Conservation (phyloP, 306 rosid genomes). For the Carpinus fangiana region DNA sequence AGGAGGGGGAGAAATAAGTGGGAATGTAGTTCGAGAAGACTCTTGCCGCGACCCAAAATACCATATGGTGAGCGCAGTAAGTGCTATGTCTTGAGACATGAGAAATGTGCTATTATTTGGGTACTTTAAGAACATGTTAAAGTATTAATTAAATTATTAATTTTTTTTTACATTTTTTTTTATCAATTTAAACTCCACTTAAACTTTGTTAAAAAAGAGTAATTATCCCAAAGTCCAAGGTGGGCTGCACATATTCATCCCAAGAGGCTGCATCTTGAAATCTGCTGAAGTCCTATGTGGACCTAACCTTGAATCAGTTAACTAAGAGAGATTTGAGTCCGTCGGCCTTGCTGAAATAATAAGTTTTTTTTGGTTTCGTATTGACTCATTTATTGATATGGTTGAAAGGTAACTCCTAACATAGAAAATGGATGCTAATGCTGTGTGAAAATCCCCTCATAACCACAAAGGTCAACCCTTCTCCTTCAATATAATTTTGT, state of each 20-base stretch:
- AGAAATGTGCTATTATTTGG: no score
- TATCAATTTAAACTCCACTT: no score
- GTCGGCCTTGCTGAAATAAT: not conserved
- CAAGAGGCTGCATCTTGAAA: not conserved
- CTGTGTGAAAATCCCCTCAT: slow-evolving; percentile 27
- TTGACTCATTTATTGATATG: slow-evolving; percentile 35
- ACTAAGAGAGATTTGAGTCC: not conserved
- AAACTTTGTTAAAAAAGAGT: not conserved
- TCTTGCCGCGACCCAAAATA: no score
- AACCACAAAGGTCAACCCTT: slow-evolving; percentile 64
- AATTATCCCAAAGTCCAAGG: slow-evolving; percentile 1
- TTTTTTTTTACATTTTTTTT: no score
- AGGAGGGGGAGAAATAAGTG: no score
- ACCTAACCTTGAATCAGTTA: slow-evolving; percentile 6
- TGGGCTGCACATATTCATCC: not conserved
- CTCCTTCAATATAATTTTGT: slow-evolving; percentile 15
- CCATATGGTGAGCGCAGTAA: no score
- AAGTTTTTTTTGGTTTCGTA: slow-evolving; percentile 6
- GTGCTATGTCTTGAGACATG: no score
- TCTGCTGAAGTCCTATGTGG: not conserved
- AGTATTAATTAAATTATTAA: not conserved
- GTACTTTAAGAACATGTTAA: no score
- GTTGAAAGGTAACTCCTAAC: slow-evolving; percentile 36
- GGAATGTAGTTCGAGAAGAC: no score
- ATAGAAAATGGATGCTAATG: slow-evolving; percentile 34